Percentiles rank a stretch among this genome's conserved stretches.
phyloP scores from a whole-genome alignment of 208 protist species.

The Hexamita inflata region DNA sequence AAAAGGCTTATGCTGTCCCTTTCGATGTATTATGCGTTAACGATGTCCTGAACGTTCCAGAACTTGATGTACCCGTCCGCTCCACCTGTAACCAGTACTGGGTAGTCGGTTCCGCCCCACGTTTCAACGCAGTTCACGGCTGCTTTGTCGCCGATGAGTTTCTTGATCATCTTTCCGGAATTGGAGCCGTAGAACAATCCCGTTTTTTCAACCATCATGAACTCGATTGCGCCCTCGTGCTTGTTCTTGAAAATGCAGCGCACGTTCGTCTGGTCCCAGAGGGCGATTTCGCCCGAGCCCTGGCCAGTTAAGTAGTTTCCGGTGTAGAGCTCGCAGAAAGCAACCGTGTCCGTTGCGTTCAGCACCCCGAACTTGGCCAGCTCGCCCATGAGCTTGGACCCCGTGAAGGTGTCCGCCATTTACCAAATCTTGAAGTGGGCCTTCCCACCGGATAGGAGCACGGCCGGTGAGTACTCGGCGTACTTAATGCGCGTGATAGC shows the following conservation, averaged over 20 bases:
- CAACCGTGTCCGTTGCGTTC: not conserved
- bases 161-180: too few species aligned
- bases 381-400: constrained; percentile 11
- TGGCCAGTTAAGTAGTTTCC: constrained; percentile 9
- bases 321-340: not conserved
- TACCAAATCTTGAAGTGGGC: constrained; percentile 22
- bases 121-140: not conserved
- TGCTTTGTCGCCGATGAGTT: too few species aligned
- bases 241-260: not conserved
- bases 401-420: constrained; percentile 17
- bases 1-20: not conserved
- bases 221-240: constrained; percentile 19
- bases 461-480: not conserved
- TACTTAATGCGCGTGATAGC: not conserved
- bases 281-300: constrained; percentile 11
- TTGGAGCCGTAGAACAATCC: not conserved
- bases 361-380: constrained; percentile 24
- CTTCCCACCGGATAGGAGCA: not conserved
- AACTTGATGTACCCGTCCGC: constrained; percentile 9
- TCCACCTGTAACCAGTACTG: constrained; percentile 14
- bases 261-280: not conserved
- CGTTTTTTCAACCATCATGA: not conserved
- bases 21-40: constrained; percentile 7
- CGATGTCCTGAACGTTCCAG: not conserved
- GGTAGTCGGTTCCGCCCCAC: not conserved